Conservation (phyloP, 202 grass and related monocot genomes). For the Zoysia matrella region DNA sequence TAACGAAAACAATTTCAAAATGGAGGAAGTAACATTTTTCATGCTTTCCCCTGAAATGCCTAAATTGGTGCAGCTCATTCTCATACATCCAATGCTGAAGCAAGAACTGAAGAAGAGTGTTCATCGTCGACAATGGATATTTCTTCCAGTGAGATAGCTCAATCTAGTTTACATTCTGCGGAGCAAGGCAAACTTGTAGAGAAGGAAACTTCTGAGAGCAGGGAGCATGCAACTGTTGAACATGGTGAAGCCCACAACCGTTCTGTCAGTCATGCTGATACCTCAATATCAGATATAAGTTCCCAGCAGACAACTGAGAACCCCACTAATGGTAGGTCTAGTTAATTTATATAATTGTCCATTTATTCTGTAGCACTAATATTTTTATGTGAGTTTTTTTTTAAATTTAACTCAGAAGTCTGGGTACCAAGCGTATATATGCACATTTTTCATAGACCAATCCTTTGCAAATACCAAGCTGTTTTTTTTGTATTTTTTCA, state of each 20-base stretch:
- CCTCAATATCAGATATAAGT: constrained; percentile 23
- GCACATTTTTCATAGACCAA: too few species aligned
- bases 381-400: not conserved
- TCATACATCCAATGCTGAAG: constrained; percentile 33
- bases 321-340: constrained; percentile 45
- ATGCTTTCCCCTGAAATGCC: constrained; percentile 19
- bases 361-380: constrained; percentile 7
- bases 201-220: constrained; percentile 48
- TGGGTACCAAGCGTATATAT: too few species aligned
- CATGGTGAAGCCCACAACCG: constrained; percentile 30
- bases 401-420: too few species aligned
- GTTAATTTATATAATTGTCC: constrained; percentile 14
- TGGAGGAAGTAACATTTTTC: not conserved
- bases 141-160: constrained; percentile 26
- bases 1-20: too few species aligned
- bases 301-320: not conserved
- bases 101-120: constrained; percentile 25
- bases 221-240: constrained; percentile 42
- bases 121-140: constrained; percentile 23
- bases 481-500: too few species aligned
- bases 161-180: constrained; percentile 49
- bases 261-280: constrained; percentile 29
- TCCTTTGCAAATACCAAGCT: too few species aligned
- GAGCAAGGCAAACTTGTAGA: constrained; percentile 50
- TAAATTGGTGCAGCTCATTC: constrained; percentile 28